These are phyloP conservation scores for Gaeumannomyces sp. DNA, from an alignment of 2,329 filamentous ascomycete genomes.

Conservation along the genomic window DNA sequence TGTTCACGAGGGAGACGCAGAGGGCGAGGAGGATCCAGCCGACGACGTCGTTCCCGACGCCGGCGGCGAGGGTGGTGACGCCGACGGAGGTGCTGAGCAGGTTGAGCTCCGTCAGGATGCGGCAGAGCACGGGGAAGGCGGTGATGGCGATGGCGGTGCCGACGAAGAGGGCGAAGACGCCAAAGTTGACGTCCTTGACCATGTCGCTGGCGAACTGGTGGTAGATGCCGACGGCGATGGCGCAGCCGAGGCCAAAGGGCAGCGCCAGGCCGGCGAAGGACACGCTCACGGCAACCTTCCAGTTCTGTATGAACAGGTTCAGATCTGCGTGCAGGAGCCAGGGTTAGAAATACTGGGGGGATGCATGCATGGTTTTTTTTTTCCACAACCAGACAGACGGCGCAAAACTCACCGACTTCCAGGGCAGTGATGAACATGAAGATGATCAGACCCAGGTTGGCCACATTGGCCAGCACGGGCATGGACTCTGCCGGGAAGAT, in stretches of 20 bases:
- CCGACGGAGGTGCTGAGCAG: constrained; percentile 77
- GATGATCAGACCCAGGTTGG: constrained; percentile 76
- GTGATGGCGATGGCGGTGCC: constrained; percentile 93
- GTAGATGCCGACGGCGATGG: constrained; percentile 75
- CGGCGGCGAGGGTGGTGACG: constrained; percentile 81
- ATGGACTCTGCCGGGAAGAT: constrained; percentile 76
- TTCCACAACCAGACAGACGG: too few relatives aligned
- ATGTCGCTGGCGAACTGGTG: constrained; percentile 55
- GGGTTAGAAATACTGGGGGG: not conserved
- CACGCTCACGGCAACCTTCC: constrained; percentile 72
- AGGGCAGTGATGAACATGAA: constrained; percentile 85
- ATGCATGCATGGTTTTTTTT: not conserved
- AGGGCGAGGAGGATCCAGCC: constrained; percentile 91
- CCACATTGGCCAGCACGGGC: constrained; percentile 67
- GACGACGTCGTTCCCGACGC: constrained; percentile 86
- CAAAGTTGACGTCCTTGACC: constrained; percentile 39
- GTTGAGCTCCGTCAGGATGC: constrained; percentile 87
- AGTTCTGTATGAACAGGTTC: constrained; percentile 70
- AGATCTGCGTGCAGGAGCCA: constrained; percentile 44
- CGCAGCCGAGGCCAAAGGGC: constrained; percentile 76
- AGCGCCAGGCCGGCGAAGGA: constrained; percentile 73
- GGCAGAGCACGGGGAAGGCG: constrained; percentile 83
- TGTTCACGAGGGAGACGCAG: constrained; percentile 89
- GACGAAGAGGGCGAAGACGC: constrained; percentile 64
- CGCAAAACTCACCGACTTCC: constrained; percentile 38